Evolutionary conservation across 345 rosid genomes (phyloP).

Genomic region (Citrus reticulata): DNA sequence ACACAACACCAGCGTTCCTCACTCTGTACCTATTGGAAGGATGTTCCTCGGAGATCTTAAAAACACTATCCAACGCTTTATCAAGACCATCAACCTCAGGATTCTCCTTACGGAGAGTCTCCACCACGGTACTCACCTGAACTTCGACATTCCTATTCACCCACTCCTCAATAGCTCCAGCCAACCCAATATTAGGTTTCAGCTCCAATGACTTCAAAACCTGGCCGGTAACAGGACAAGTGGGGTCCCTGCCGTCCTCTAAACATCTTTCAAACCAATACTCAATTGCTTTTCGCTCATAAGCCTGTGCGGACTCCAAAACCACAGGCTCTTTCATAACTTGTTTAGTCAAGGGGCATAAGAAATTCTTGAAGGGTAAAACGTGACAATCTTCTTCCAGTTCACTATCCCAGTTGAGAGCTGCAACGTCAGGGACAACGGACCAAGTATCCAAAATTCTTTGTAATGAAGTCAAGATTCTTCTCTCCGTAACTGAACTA

Average conservation of each 20-base stretch:
- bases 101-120: conserved; percentile 27
- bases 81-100: conserved; percentile 21
- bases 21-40: conserved; percentile 30
- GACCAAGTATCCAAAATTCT: conserved; percentile 31
- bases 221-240: conserved; percentile 43
- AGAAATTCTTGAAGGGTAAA: conserved; percentile 33
- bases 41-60: conserved; percentile 32
- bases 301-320: conserved; percentile 43
- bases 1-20: conserved; percentile 33
- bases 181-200: conserved; percentile 41
- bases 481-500: conserved; percentile 16
- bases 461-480: conserved; percentile 27
- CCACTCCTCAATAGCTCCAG: conserved; percentile 49
- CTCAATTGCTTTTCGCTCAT: conserved; percentile 35
- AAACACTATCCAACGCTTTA: conserved; percentile 23
- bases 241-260: conserved; percentile 31
- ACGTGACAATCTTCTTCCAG: conserved; percentile 34
- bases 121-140: conserved; percentile 26
- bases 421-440: conserved; percentile 2
- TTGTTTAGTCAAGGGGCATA: conserved; percentile 47
- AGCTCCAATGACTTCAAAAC: conserved; percentile 30
- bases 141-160: conserved; percentile 33
- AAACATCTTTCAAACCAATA: conserved; percentile 38
- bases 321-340: conserved; percentile 47
- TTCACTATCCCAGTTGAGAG: conserved; percentile 10